Base-by-base conservation (phyloP, 768 basidiomycete genomes). In the Russula griseocarnosa region DNA sequence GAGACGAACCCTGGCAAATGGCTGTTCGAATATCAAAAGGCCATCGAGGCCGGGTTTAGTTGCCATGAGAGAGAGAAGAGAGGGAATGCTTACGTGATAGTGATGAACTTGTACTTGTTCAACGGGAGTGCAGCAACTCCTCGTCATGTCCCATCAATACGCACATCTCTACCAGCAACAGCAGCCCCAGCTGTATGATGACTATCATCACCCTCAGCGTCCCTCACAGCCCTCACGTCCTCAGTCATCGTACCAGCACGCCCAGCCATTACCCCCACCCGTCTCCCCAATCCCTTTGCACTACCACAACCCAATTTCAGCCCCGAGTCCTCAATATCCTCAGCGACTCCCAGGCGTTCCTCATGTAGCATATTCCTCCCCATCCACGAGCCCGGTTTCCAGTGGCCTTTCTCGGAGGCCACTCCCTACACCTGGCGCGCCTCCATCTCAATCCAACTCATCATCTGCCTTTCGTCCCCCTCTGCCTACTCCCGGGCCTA, bases 11-110 rank as follows among this genome's bases (percentile, higher is more conserved):
- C 86, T 79, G 18, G 82, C 83, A 74, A 93, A 91, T 0, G 90
- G 90, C 69, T 94, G 90, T 73, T 94, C 92, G 66, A 94, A 90
- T 62, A 92, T 81, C 71, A 92, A 77, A 14, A 86, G 77, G 0
- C 89, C 90, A 54, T 94, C 92, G 5, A 82, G 70, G 69, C 86
- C 88, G 58, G 89, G 73, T 70, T 86, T 91, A 75, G 74, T 75
- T 10, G 36, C 0, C 36, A 11, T 9, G 5, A 5, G 36, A 36
- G 36, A 13, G 46, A 18, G 10, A 9, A 11, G 11, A 30, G 28
- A n/a, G 30, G 3, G 36, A 11, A 0, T 34, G 59, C 54, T 65
- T 65, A 65, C 59, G 64, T 52, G 64, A 65, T 40, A 14, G 10
- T 46, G 44, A 46, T 20, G n/a, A n/a, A 10, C n/a, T n/a, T 30